A percentile compares a stretch with the other conserved stretches of the same genome.
These are phyloP conservation scores for Lichtheimia hyalospora DNA, from an alignment of 371 early-diverging fungal species.

Conservation along the genomic window DNA sequence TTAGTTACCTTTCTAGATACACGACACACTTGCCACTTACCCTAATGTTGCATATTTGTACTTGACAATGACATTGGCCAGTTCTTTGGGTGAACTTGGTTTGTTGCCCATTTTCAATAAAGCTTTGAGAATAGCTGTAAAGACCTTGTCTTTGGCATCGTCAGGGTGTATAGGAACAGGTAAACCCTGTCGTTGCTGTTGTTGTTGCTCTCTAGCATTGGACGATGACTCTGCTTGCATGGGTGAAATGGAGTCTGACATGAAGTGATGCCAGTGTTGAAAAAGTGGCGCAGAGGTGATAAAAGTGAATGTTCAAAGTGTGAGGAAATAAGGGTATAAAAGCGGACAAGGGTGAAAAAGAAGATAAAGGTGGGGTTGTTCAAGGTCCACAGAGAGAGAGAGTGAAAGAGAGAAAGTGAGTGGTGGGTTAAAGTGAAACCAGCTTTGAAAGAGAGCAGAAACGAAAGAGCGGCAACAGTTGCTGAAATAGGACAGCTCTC, in stretches of 20 bases:
- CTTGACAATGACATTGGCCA: slow-evolving; percentile 74
- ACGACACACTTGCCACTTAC: slow-evolving; percentile 28
- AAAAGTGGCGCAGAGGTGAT: too few relatives aligned
- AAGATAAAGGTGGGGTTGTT: too few relatives aligned
- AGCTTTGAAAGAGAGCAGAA: too few relatives aligned
- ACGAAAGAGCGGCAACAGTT: too few relatives aligned
- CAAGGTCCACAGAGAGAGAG: too few relatives aligned
- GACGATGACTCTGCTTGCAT: slow-evolving; percentile 5
- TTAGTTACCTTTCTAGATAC: neutral
- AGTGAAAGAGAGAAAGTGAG: too few relatives aligned
- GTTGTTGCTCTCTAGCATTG: neutral
- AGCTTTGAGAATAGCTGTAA: slow-evolving; percentile 80
- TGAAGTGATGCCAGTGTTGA: neutral
- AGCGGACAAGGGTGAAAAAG: too few relatives aligned
- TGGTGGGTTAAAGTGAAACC: too few relatives aligned
- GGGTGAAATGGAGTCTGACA: neutral
- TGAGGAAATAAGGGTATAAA: too few relatives aligned
- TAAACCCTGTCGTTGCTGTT: slow-evolving; percentile 11
- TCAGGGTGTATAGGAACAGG: slow-evolving; percentile 62
- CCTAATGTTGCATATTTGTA: slow-evolving; percentile 76
- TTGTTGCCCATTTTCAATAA: slow-evolving; percentile 71
- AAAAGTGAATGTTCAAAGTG: too few relatives aligned
- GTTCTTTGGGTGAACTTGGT: slow-evolving; percentile 81
- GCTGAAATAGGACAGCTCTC: too few relatives aligned
- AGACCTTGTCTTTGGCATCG: slow-evolving; percentile 81